Percentiles rank a stretch among this genome's conserved stretches.
These are phyloP conservation scores for Podaxis sp. DNA, from an alignment of 768 basidiomycete genomes.

Conservation along the genomic window DNA sequence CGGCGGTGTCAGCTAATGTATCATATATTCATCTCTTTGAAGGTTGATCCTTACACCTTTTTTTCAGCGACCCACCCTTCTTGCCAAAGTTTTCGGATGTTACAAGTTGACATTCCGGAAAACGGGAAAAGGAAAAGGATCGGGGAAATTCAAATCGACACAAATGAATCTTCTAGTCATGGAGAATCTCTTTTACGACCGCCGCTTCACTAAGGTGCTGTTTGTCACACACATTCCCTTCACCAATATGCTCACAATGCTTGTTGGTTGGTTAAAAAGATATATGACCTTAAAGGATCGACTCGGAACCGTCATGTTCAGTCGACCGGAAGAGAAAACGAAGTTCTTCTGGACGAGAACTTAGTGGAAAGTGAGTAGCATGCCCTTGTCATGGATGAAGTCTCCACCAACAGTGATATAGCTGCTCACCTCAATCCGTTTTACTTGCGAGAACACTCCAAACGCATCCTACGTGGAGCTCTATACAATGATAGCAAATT, in stretches of 20 bases:
- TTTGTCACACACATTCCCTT: background rate
- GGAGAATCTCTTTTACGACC: constrained; percentile 96
- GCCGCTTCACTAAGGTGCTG: constrained; percentile 80
- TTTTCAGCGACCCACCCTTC: constrained; percentile 80
- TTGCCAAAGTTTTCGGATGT: constrained; percentile 97
- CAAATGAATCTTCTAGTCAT: constrained; percentile 97
- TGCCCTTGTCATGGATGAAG: background rate
- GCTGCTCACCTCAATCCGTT: constrained; percentile 87
- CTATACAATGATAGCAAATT: constrained; percentile 96
- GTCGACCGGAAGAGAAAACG: constrained; percentile 86
- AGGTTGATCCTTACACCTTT: constrained; percentile 16
- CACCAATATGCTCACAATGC: background rate
- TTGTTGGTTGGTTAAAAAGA: constrained; percentile 41
- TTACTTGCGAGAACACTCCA: constrained; percentile 95
- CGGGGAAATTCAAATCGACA: constrained; percentile 72
- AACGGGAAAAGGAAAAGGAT: constrained; percentile 64
- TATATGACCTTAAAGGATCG: constrained; percentile 97
- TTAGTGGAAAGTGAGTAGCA: constrained; percentile 74
- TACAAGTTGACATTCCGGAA: constrained; percentile 93
- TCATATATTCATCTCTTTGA: constrained; percentile 26
- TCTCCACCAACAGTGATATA: constrained; percentile 27
- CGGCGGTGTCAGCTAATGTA: constrained; percentile 84
- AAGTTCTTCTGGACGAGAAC: constrained; percentile 96
- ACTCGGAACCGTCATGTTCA: constrained; percentile 92
- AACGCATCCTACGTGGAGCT: constrained; percentile 87